A percentile compares a stretch with the other conserved stretches of the same genome.
Evolutionary conservation across 192 early-diverging fungal genomes (phyloP).

Genomic region (Rhizoclosmatium sp.): DNA sequence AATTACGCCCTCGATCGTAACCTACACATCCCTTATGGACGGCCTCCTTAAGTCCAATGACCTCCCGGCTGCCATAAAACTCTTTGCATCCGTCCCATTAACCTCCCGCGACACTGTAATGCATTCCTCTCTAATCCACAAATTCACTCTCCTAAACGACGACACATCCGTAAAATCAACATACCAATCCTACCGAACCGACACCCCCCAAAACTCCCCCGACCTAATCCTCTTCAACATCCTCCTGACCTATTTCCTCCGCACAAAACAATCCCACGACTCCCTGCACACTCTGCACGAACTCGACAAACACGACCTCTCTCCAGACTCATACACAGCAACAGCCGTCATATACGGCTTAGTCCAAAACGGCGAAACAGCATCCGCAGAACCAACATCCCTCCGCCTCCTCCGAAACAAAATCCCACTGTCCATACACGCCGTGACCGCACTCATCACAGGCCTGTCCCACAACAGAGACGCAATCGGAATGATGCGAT

Average conservation of each 20-base stretch:
- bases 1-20: not conserved
- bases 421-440: conserved; percentile 8
- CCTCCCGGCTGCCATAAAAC: not conserved
- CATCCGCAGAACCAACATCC: conserved; percentile 6
- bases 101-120: conserved; percentile 4
- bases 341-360: conserved; percentile 10
- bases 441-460: not conserved
- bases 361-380: not conserved
- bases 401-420: not conserved
- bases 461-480: not conserved
- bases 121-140: conserved; percentile 20
- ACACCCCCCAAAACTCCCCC: not conserved
- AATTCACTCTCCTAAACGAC: not conserved
- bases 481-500: not conserved
- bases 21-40: conserved; percentile 17
- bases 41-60: conserved; percentile 1
- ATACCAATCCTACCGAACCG: not conserved
- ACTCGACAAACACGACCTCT: not conserved
- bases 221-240: conserved; percentile 27
- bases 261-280: not conserved
- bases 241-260: not conserved
- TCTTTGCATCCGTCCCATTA: not conserved
- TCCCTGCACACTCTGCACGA: not conserved
- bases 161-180: not conserved
- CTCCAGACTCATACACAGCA: conserved; percentile 4